Evolutionary conservation across 768 basidiomycete species (phyloP), one percentile per base, ranked within the genome.

Genomic region (Galerina sulciceps): DNA sequence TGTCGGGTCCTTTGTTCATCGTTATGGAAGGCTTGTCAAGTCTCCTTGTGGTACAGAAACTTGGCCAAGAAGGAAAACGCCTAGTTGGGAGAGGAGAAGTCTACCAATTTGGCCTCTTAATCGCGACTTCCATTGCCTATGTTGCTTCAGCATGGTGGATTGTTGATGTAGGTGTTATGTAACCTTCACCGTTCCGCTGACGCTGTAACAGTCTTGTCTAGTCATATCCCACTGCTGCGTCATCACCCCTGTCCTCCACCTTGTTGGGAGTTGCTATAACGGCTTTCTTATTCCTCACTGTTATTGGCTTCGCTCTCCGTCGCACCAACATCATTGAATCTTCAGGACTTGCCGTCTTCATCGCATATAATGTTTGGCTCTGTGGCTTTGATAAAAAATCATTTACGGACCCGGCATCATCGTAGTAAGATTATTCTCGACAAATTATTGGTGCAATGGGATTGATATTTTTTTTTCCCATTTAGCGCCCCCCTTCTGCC

Each of bases 291-390:
- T 98, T 97, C 75, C 80, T 97, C 41, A 94, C 94, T 1, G 80
- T 91, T 64, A 96, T 98, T 62, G 96, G 96, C 6, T 96, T 98
- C 72, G 86, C 86, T 8, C 73, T 95, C 61, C 85, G 93, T 54
- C 83, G 93, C 51, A 96, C 95, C 41, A 96, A 96, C 67, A 90
- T 96, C 48, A 89, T 97, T 55, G 96, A 98, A 72, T 94, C 94
- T 3, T 88, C 91, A 2, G 86, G 91, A 47, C 85, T 98, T 23
- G 89, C 93, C 3, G 79, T 96, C 23, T 93, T 96, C 71, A 84
- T 97, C 41, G 92, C 93, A 6, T 94, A 93, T 72, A 93, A 93
- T 62, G 84, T 95, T 35, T 95, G 94, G 94, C 79, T 94, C 35
- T 93, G 92, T 67, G 91, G 91, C 15, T 88, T 90, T 63, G 89